Conservation (phyloP, 2,329 filamentous ascomycete species). For the Trichophyton mentagrophytes region DNA sequence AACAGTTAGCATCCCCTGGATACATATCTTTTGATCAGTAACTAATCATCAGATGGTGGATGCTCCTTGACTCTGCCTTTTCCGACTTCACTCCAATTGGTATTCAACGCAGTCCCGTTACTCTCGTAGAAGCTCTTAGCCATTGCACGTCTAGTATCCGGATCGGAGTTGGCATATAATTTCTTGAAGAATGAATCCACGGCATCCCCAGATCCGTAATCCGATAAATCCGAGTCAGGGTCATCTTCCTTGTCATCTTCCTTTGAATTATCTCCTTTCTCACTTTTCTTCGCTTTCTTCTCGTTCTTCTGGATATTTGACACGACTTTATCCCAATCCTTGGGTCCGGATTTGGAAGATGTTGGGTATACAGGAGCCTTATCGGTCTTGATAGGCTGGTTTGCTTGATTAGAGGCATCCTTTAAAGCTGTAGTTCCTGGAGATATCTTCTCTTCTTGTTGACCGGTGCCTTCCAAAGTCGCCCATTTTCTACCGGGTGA, state of each 20-base stretch:
- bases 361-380: conserved; percentile 61
- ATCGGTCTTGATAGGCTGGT: conserved; percentile 12
- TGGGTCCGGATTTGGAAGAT: conserved; percentile 68
- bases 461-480: conserved; percentile 37
- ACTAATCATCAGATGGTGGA: conserved; percentile 11
- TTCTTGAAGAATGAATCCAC: conserved; percentile 82
- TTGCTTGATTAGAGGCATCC: conserved; percentile 12
- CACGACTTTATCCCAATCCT: conserved; percentile 81
- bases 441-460: conserved; percentile 12
- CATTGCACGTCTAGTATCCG: conserved; percentile 83
- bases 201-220: conserved; percentile 44
- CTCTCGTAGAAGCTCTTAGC: conserved; percentile 95
- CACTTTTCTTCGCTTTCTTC: conserved; percentile 16
- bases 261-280: conserved; percentile 19
- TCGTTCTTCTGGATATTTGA: conserved; percentile 33
- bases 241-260: conserved; percentile 31
- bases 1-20: background rate
- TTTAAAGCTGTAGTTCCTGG: conserved; percentile 8
- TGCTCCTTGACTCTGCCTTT: conserved; percentile 50
- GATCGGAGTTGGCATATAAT: conserved; percentile 62
- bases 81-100: conserved; percentile 76
- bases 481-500: conserved; percentile 56
- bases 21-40: background rate
- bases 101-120: conserved; percentile 83
- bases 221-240: conserved; percentile 42